Evolutionary conservation across 2,329 filamentous ascomycete genomes (phyloP).

Genomic region (Pestalotiopsis sp.): DNA sequence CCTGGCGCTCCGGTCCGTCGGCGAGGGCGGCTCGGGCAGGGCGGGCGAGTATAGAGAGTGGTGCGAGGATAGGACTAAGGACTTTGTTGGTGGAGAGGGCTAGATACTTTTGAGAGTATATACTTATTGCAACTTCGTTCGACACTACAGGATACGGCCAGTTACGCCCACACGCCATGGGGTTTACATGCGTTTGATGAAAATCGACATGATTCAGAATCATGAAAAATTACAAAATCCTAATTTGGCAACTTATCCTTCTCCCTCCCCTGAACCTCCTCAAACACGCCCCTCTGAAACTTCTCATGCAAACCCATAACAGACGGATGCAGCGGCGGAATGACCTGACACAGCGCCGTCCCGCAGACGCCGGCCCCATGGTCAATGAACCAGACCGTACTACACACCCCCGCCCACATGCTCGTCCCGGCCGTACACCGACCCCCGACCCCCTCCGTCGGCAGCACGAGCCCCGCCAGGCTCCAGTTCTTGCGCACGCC

Average conservation of each 20-base stretch:
- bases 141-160: slow-evolving; percentile 2
- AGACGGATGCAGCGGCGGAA: background rate
- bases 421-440: slow-evolving; percentile 21
- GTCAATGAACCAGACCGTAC: slow-evolving; percentile 30
- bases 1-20: slow-evolving; percentile 16
- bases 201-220: slow-evolving; percentile 8
- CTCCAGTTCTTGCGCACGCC: slow-evolving; percentile 26
- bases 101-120: slow-evolving; percentile 15
- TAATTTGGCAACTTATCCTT: slow-evolving; percentile 10
- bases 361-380: slow-evolving; percentile 25
- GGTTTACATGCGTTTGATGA: slow-evolving; percentile 25
- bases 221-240: slow-evolving; percentile 22
- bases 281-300: background rate
- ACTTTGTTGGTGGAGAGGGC: slow-evolving; percentile 10
- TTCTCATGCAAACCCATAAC: slow-evolving; percentile 4
- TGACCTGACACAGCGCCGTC: slow-evolving; percentile 21
- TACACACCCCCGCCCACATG: slow-evolving; percentile 27
- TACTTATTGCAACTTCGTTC: too few species aligned
- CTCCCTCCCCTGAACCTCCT: background rate
- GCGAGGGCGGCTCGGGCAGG: slow-evolving; percentile 22
- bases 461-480: slow-evolving; percentile 26
- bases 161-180: slow-evolving; percentile 14
- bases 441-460: slow-evolving; percentile 24
- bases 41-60: slow-evolving; percentile 23
- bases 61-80: slow-evolving; percentile 19